Percentiles rank a stretch among this genome's conserved stretches.
Conservation (phyloP, 1,139 yeast genomes). For the Candida frijolesensis region DNA sequence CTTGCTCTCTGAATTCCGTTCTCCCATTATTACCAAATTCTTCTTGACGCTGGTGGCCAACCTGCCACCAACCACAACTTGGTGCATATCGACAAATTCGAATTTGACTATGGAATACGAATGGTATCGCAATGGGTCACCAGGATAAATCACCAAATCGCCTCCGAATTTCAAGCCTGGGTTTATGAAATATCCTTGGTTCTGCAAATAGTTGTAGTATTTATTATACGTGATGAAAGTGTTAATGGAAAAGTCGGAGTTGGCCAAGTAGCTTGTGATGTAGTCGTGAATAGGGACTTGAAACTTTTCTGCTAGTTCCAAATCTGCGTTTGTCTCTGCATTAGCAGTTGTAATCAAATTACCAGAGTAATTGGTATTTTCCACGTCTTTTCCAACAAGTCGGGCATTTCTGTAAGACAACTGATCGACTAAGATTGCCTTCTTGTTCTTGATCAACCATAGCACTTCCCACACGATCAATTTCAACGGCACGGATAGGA, state of each 20-base stretch:
- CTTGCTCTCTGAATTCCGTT: constrained; percentile 3
- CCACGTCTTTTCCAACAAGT: not conserved
- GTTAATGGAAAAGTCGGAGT: not conserved
- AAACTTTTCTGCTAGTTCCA: constrained; percentile 9
- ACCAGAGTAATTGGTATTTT: constrained; percentile 1
- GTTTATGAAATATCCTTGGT: constrained; percentile 55
- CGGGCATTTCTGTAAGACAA: constrained; percentile 17
- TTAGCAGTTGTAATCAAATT: constrained; percentile 13
- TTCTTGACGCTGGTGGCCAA: constrained; percentile 93
- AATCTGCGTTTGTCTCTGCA: constrained; percentile 11
- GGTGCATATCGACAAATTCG: constrained; percentile 50
- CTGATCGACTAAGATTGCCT: constrained; percentile 40
- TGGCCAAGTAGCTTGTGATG: constrained; percentile 10
- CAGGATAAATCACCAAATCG: constrained; percentile 86
- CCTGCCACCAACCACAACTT: constrained; percentile 80
- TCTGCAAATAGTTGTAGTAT: constrained; percentile 41
- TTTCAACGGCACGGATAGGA: constrained; percentile 80
- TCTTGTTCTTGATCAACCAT: constrained; percentile 56
- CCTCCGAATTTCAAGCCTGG: constrained; percentile 96
- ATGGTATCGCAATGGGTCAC: constrained; percentile 72
- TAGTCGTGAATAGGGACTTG: constrained; percentile 13
- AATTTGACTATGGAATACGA: constrained; percentile 75
- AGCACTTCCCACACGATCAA: constrained; percentile 72
- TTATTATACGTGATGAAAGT: constrained; percentile 18
- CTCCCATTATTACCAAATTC: constrained; percentile 63